A percentile compares a stretch with the other conserved stretches of the same genome.
Evolutionary conservation across 495 filamentous ascomycete genomes (phyloP).

Genomic region (Penicillium lagena): DNA sequence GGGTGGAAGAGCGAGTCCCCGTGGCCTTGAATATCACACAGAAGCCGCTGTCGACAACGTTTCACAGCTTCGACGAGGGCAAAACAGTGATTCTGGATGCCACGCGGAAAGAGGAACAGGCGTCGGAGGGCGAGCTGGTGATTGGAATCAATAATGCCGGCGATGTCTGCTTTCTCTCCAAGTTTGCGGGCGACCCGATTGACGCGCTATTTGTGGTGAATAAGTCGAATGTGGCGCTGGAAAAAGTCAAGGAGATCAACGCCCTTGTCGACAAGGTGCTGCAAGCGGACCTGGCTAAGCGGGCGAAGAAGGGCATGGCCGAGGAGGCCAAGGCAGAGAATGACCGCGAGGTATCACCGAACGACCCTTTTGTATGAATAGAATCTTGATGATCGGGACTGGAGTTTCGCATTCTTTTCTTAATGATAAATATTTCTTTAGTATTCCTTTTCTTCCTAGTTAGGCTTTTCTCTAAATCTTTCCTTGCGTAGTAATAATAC

Average conservation of each 20-base stretch:
- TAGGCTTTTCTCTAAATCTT: too few relatives aligned
- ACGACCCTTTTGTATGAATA: conserved; percentile 13
- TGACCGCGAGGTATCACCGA: conserved; percentile 31
- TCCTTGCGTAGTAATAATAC: too few relatives aligned
- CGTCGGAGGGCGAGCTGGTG: conserved; percentile 75
- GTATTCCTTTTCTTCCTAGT: too few relatives aligned
- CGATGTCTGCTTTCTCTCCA: conserved; percentile 86
- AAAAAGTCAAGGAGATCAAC: conserved; percentile 75
- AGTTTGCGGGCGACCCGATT: conserved; percentile 74
- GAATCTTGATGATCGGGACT: conserved; percentile 17
- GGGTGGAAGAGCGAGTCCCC: conserved; percentile 77
- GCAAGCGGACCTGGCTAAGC: conserved; percentile 66
- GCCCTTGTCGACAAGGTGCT: conserved; percentile 62
- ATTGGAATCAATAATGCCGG: conserved; percentile 83
- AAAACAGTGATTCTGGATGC: conserved; percentile 69
- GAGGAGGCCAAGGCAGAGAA: conserved; percentile 83
- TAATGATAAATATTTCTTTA: too few relatives aligned
- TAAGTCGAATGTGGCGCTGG: conserved; percentile 60
- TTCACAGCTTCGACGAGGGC: conserved; percentile 69
- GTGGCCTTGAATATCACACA: conserved; percentile 86
- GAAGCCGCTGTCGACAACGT: conserved; percentile 79
- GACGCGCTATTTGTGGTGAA: conserved; percentile 69
- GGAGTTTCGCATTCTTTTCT: conserved; percentile 14
- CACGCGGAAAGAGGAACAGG: conserved; percentile 75
- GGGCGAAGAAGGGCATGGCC: conserved; percentile 68